phyloP scores from a whole-genome alignment of 306 rosid genomes.

The Gastrolobium villosum region DNA sequence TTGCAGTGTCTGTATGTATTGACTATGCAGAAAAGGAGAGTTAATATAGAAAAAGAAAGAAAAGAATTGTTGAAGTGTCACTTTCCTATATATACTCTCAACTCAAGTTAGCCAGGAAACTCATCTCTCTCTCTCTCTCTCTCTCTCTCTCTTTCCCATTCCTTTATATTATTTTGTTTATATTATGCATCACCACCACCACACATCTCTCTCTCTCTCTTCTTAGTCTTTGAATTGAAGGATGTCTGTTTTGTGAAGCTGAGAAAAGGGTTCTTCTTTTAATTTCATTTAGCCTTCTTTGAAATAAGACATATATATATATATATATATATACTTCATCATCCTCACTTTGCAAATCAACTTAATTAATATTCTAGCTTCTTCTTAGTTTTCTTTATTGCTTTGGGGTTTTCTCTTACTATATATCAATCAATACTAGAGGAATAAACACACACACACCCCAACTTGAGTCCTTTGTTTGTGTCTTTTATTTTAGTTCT shows the following conservation, averaged over 20 bases:
- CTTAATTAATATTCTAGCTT: conserved; percentile 30
- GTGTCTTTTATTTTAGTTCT: conserved; percentile 14
- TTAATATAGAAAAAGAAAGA: conserved; percentile 39
- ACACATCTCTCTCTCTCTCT: conserved; percentile 36
- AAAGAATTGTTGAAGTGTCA: conserved; percentile 78
- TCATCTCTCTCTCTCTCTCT: conserved; percentile 52
- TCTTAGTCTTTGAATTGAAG: conserved; percentile 49
- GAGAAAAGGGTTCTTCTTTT: conserved; percentile 50
- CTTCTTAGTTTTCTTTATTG: conserved; percentile 41
- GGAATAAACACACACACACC: conserved; percentile 24
- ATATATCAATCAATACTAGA: conserved; percentile 32
- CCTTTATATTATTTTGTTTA: conserved; percentile 43
- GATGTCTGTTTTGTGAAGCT: conserved; percentile 68
- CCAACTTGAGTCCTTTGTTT: conserved; percentile 33
- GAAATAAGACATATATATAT: conserved; percentile 6
- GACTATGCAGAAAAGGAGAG: conserved; percentile 56
- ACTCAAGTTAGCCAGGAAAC: conserved; percentile 55
- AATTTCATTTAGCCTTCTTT: conserved; percentile 42
- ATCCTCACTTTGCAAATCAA: conserved; percentile 30
- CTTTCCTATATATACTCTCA: conserved; percentile 85
- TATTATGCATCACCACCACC: conserved; percentile 50
- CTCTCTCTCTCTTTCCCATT: conserved; percentile 44
- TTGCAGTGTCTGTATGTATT: conserved; percentile 62
- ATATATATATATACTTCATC: neutral
- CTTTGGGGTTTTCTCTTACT: conserved; percentile 13